phyloP scores from a whole-genome alignment of 177 flowering plant species.

The Vitis hybrid region DNA sequence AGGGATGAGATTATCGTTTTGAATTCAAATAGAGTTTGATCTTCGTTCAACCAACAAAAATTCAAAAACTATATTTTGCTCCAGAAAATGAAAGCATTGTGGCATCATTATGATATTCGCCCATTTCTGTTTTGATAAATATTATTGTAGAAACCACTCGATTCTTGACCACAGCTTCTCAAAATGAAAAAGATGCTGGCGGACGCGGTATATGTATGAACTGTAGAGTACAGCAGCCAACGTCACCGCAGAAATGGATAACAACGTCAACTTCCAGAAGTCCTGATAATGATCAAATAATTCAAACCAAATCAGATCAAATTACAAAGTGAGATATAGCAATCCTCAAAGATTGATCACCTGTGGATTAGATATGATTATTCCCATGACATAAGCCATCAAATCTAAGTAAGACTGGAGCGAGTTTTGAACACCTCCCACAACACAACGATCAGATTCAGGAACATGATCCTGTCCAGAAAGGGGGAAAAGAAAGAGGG shows the following conservation, averaged over 20 bases:
- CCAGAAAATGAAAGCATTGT: too few species aligned
- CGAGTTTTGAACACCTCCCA: conserved; percentile 91
- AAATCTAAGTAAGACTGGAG: conserved; percentile 74
- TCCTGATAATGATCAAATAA: conserved; percentile 42
- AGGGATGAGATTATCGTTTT: too few species aligned
- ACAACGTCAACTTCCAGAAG: conserved; percentile 66
- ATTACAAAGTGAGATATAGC: too few species aligned
- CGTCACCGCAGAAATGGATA: conserved; percentile 54
- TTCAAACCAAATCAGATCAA: too few species aligned
- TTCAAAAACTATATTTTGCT: too few species aligned
- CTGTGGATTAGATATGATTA: conserved; percentile 76
- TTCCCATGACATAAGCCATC: conserved; percentile 71
- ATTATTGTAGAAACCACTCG: too few species aligned
- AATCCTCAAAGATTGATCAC: conserved; percentile 24
- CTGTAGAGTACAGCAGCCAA: conserved; percentile 69
- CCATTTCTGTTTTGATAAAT: too few species aligned
- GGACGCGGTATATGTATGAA: conserved; percentile 45
- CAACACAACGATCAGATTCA: conserved; percentile 80
- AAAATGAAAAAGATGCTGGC: conserved; percentile 37
- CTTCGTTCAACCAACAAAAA: too few species aligned
- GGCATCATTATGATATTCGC: too few species aligned
- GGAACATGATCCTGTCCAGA: conserved; percentile 64
- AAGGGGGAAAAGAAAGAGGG: neutral
- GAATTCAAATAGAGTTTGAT: too few species aligned
- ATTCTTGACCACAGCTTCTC: too few species aligned